Conservation (phyloP, 495 filamentous ascomycete species). For the Aspergillus bridgeri region DNA sequence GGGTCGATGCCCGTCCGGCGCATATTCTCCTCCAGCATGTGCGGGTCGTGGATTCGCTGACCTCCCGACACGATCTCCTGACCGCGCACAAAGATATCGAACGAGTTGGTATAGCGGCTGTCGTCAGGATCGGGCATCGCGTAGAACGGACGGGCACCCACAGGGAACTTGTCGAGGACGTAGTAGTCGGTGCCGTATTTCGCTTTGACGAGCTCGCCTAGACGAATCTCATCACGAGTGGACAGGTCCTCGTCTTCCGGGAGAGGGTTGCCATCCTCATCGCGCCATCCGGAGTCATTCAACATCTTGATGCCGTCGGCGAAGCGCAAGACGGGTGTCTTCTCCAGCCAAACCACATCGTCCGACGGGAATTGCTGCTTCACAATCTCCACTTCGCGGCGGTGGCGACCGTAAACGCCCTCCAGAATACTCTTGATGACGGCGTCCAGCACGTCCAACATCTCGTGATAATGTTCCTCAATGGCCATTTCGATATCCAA, state of each 20-base stretch:
- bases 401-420: slow-evolving; percentile 60
- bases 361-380: slow-evolving; percentile 65
- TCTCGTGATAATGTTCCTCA: slow-evolving; percentile 84
- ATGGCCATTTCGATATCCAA: slow-evolving; percentile 97
- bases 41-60: slow-evolving; percentile 83
- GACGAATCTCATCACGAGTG: slow-evolving; percentile 82
- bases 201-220: slow-evolving; percentile 78
- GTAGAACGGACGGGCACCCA: slow-evolving; percentile 83
- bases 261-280: slow-evolving; percentile 68
- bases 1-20: slow-evolving; percentile 70
- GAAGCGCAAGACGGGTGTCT: slow-evolving; percentile 80
- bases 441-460: slow-evolving; percentile 68
- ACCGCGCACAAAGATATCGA: slow-evolving; percentile 91
- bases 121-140: slow-evolving; percentile 85
- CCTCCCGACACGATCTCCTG: slow-evolving; percentile 92
- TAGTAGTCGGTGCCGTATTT: slow-evolving; percentile 90
- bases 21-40: slow-evolving; percentile 74
- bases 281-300: slow-evolving; percentile 73
- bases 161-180: slow-evolving; percentile 90
- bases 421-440: slow-evolving; percentile 81
- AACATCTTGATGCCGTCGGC: slow-evolving; percentile 74
- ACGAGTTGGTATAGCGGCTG: slow-evolving; percentile 76
- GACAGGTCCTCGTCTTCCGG: slow-evolving; percentile 72
- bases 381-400: slow-evolving; percentile 65
- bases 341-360: slow-evolving; percentile 71